phyloP scores from a whole-genome alignment of 345 rosid genomes.

The Hibiscus trionum region DNA sequence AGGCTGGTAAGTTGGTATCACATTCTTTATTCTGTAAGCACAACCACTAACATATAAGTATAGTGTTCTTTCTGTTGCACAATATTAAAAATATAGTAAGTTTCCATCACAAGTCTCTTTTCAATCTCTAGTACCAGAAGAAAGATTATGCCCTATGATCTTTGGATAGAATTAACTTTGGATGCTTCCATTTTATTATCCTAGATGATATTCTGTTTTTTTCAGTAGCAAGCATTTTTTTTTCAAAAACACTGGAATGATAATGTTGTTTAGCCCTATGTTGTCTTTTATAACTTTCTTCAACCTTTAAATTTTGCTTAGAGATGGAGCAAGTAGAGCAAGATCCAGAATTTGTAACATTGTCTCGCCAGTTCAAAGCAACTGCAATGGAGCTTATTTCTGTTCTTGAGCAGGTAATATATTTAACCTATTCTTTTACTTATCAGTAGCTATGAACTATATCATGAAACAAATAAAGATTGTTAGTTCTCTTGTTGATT shows the following conservation, averaged over 20 bases:
- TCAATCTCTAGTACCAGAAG: not conserved
- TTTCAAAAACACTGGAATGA: not conserved
- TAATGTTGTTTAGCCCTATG: not conserved
- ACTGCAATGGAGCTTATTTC: slow-evolving; percentile 97
- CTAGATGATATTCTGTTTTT: not conserved
- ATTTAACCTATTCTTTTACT: not conserved
- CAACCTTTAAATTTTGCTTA: slow-evolving; percentile 26
- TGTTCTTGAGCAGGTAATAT: slow-evolving; percentile 85
- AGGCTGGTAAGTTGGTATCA: slow-evolving; percentile 45
- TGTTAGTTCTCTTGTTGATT: slow-evolving; percentile 6
- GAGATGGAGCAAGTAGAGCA: slow-evolving; percentile 97
- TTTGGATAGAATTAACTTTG: slow-evolving; percentile 2
- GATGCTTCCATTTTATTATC: not conserved
- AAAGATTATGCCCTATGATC: not conserved
- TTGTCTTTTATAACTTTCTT: slow-evolving; percentile 4
- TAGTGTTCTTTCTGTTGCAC: not conserved
- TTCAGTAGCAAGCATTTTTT: not conserved
- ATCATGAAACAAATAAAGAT: not conserved
- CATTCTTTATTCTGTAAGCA: not conserved
- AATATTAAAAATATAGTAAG: not conserved
- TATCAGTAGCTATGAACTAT: not conserved
- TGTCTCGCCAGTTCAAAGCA: slow-evolving; percentile 92
- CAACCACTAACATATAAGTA: too few species aligned
- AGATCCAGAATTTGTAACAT: slow-evolving; percentile 68
- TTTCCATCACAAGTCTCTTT: not conserved